phyloP scores from a whole-genome alignment of 2,329 filamentous ascomycete species.

The Trichoderma atroviride region DNA sequence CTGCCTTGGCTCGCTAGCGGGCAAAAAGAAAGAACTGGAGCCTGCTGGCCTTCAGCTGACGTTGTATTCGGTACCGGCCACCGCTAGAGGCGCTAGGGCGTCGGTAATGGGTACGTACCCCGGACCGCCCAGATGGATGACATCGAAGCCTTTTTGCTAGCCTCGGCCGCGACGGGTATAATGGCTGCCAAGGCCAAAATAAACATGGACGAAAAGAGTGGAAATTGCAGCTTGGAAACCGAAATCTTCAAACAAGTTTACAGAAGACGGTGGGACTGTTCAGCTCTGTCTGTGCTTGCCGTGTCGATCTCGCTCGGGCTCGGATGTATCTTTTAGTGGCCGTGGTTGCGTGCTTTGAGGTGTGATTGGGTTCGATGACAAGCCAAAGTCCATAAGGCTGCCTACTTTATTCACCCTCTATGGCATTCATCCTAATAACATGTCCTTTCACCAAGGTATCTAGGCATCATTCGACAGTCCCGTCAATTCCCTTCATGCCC shows the following conservation, averaged over 20 bases:
- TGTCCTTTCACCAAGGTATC: background rate
- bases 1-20: background rate
- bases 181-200: background rate
- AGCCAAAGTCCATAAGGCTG: background rate
- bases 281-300: background rate
- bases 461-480: background rate
- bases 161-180: background rate
- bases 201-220: background rate
- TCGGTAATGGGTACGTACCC: background rate
- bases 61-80: background rate
- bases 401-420: background rate
- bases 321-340: conserved; percentile 14
- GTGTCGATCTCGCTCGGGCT: background rate
- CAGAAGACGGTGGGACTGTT: background rate
- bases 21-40: background rate
- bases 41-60: background rate
- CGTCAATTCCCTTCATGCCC: background rate
- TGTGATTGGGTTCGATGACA: background rate
- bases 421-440: background rate
- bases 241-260: background rate
- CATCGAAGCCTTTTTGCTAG: background rate
- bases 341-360: background rate
- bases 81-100: background rate
- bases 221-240: too few relatives aligned
- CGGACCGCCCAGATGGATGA: background rate